Conservation (phyloP, 305 asterid species). For the Fraxinus angustifolia region DNA sequence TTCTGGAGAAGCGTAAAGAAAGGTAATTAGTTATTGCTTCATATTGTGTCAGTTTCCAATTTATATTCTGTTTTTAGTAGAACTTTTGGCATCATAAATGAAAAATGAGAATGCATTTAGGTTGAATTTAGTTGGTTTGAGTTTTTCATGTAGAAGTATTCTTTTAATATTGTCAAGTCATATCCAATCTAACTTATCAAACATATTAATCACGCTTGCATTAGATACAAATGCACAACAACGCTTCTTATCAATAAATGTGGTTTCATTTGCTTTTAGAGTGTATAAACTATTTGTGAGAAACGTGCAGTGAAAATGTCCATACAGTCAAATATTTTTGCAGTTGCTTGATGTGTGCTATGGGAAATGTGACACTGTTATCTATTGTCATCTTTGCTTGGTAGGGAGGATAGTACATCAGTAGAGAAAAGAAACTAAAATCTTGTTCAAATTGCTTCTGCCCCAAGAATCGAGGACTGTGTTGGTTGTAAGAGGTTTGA, state of each 20-base stretch:
- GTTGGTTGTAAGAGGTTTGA: no score
- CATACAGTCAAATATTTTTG: background rate
- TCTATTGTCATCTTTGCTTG: background rate
- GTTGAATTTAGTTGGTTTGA: background rate
- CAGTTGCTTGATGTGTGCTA: background rate
- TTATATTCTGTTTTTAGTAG: background rate
- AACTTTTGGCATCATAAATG: background rate
- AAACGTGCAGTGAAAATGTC: background rate
- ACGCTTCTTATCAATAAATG: background rate
- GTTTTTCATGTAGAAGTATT: background rate
- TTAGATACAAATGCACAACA: background rate
- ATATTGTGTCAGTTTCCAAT: background rate
- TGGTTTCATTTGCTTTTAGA: background rate
- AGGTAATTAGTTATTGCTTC: constrained; percentile 32
- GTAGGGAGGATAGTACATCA: background rate
- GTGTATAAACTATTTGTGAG: background rate
- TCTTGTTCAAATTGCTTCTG: background rate
- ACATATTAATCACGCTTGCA: background rate
- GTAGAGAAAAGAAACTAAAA: background rate
- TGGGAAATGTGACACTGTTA: background rate
- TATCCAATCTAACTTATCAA: background rate
- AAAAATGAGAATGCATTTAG: background rate
- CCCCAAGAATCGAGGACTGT: background rate
- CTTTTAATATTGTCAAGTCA: background rate
- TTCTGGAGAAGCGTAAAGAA: constrained; percentile 64